A percentile compares a stretch with the other conserved stretches of the same genome.
phyloP scores from a whole-genome alignment of 2,329 filamentous ascomycete genomes.

The Talaromyces sp. region DNA sequence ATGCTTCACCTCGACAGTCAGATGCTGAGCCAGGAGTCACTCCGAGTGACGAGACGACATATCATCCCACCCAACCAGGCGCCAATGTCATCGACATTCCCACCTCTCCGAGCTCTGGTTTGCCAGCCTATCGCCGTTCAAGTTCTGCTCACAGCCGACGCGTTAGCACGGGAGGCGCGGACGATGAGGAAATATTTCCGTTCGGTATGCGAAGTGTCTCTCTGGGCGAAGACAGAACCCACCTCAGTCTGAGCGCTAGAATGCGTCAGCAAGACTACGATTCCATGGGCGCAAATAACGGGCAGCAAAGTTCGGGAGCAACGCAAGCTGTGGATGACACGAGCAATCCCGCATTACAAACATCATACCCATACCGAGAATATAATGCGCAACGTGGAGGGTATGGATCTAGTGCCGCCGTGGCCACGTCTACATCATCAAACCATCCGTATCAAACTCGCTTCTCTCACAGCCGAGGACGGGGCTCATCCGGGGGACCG shows the following conservation, averaged over 20 bases:
- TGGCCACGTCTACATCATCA: constrained; percentile 30
- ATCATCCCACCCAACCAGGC: constrained; percentile 32
- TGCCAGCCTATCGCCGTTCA: constrained; percentile 41
- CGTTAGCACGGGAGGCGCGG: constrained; percentile 27
- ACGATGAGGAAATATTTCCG: constrained; percentile 45
- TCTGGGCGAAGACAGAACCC: constrained; percentile 40
- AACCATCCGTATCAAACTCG: constrained; percentile 39
- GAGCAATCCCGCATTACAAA: constrained; percentile 20
- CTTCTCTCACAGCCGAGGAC: constrained; percentile 35
- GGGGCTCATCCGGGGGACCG: constrained; percentile 36
- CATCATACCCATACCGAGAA: constrained; percentile 23
- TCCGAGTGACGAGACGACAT: constrained; percentile 32
- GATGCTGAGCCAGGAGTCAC: constrained; percentile 37
- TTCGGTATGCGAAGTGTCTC: constrained; percentile 47
- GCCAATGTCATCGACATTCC: constrained; percentile 49
- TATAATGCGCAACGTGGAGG: constrained; percentile 23
- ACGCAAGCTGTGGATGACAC: constrained; percentile 25
- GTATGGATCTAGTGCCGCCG: constrained; percentile 23
- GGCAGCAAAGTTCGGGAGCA: constrained; percentile 22
- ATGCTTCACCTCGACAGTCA: constrained; percentile 28
- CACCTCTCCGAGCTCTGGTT: constrained; percentile 43
- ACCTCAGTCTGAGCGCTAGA: constrained; percentile 30
- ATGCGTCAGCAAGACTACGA: constrained; percentile 35
- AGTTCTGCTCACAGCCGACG: constrained; percentile 43
- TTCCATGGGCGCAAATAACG: constrained; percentile 21